phyloP scores from a whole-genome alignment of 805 yeast species.

The Lipomyces kockii region DNA sequence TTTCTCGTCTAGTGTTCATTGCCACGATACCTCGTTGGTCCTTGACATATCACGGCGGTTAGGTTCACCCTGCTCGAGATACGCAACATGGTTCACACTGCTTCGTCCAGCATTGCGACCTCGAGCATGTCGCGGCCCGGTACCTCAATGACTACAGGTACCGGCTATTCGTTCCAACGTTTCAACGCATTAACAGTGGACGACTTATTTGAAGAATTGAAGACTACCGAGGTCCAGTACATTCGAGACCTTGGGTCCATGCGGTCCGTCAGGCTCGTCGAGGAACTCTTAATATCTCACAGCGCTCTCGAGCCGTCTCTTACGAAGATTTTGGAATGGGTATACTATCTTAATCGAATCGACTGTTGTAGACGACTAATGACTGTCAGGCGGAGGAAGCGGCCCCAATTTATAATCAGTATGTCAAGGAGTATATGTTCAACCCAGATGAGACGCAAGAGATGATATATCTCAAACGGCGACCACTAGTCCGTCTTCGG shows the following conservation, averaged over 20 bases:
- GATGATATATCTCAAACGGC: slow-evolving; percentile 33
- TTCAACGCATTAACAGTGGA: slow-evolving; percentile 34
- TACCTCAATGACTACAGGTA: background rate
- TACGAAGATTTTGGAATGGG: slow-evolving; percentile 26
- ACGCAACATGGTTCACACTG: slow-evolving; percentile 8
- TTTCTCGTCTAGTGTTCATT: background rate
- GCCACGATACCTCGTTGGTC: background rate
- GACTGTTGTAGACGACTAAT: background rate
- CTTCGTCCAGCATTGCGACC: slow-evolving; percentile 10
- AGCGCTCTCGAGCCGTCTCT: slow-evolving; percentile 23
- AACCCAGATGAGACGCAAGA: slow-evolving; percentile 36
- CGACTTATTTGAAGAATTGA: slow-evolving; percentile 30
- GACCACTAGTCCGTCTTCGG: slow-evolving; percentile 40
- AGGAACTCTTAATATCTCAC: slow-evolving; percentile 28
- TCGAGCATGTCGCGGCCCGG: slow-evolving; percentile 2
- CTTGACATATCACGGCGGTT: background rate
- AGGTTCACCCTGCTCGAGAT: background rate
- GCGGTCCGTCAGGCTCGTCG: slow-evolving; percentile 22
- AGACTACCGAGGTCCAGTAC: slow-evolving; percentile 26
- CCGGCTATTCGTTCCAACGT: background rate
- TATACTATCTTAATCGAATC: background rate
- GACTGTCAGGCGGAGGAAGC: slow-evolving; percentile 33
- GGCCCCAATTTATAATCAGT: slow-evolving; percentile 34
- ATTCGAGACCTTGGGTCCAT: slow-evolving; percentile 25
- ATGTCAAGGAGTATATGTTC: slow-evolving; percentile 30